Conservation (phyloP, 495 filamentous ascomycete species). For the Parathielavia appendiculata region DNA sequence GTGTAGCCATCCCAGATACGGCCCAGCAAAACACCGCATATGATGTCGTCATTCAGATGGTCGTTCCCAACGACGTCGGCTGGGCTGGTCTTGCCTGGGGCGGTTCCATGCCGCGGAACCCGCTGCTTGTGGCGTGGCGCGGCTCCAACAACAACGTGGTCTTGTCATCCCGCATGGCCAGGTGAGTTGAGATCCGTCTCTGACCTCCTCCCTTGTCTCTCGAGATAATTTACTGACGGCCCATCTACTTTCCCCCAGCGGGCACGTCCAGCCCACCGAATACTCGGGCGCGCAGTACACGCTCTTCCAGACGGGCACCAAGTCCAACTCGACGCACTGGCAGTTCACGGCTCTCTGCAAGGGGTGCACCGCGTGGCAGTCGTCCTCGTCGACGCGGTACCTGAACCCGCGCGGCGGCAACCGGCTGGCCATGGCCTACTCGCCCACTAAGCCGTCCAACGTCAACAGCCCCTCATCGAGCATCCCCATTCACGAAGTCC, state of each 20-base stretch:
- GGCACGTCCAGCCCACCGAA: constrained; percentile 28
- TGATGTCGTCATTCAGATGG: constrained; percentile 42
- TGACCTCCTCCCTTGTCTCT: neutral
- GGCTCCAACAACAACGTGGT: constrained; percentile 26
- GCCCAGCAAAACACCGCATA: constrained; percentile 28
- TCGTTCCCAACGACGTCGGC: constrained; percentile 38
- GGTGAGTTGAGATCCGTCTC: constrained; percentile 34
- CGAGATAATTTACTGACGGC: neutral
- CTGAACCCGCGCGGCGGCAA: constrained; percentile 36
- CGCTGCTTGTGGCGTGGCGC: constrained; percentile 37
- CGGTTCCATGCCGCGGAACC: constrained; percentile 39
- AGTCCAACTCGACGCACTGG: constrained; percentile 43
- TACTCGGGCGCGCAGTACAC: constrained; percentile 32
- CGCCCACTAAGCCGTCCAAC: constrained; percentile 29
- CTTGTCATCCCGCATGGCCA: constrained; percentile 34
- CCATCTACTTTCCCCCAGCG: constrained; percentile 17
- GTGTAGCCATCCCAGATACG: constrained; percentile 36
- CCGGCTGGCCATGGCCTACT: constrained; percentile 43
- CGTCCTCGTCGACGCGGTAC: constrained; percentile 24
- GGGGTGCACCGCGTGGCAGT: constrained; percentile 38
- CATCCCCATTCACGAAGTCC: constrained; percentile 38
- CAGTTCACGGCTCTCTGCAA: constrained; percentile 41
- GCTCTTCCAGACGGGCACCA: constrained; percentile 34
- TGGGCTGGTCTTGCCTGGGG: constrained; percentile 44
- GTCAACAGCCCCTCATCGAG: constrained; percentile 29